Percentiles rank a stretch among this genome's conserved stretches.
Evolutionary conservation across 2,329 filamentous ascomycete species (phyloP).

Genomic region (Emergomyces pasteurianus): DNA sequence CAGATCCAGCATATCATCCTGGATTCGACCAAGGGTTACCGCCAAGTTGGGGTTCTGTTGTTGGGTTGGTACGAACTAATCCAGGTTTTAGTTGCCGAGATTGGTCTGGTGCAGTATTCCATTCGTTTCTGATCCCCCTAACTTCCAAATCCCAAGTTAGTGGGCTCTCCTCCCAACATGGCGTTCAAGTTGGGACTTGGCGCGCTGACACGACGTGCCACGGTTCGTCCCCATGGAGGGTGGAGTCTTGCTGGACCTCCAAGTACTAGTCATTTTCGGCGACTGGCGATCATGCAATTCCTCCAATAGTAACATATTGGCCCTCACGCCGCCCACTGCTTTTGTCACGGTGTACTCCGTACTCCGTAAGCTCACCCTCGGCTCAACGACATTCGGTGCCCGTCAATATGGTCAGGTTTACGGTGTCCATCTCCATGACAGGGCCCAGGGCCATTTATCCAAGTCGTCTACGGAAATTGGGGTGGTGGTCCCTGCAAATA

Average conservation of each 20-base stretch:
- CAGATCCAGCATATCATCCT: background rate
- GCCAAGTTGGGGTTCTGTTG: background rate
- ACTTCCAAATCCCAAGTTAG: background rate
- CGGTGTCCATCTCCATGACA: background rate
- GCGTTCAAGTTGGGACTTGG: too few relatives aligned
- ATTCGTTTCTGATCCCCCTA: background rate
- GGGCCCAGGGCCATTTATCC: background rate
- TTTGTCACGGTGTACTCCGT: background rate
- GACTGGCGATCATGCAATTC: background rate
- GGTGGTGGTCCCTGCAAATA: background rate
- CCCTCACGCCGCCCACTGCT: too few relatives aligned
- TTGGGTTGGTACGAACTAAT: background rate
- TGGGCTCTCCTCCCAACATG: background rate
- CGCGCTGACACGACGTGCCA: background rate
- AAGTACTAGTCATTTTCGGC: background rate
- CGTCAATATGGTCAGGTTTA: background rate
- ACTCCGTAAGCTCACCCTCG: background rate
- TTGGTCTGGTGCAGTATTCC: background rate
- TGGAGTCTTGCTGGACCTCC: conserved; percentile 4
- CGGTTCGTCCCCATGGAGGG: background rate
- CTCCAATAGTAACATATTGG: too few relatives aligned
- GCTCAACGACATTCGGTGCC: background rate
- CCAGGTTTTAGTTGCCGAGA: background rate
- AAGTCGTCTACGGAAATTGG: too few relatives aligned
- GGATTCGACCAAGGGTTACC: background rate